Evolutionary conservation across 2,329 filamentous ascomycete species (phyloP).

Genomic region (Fusarium metavorans): DNA sequence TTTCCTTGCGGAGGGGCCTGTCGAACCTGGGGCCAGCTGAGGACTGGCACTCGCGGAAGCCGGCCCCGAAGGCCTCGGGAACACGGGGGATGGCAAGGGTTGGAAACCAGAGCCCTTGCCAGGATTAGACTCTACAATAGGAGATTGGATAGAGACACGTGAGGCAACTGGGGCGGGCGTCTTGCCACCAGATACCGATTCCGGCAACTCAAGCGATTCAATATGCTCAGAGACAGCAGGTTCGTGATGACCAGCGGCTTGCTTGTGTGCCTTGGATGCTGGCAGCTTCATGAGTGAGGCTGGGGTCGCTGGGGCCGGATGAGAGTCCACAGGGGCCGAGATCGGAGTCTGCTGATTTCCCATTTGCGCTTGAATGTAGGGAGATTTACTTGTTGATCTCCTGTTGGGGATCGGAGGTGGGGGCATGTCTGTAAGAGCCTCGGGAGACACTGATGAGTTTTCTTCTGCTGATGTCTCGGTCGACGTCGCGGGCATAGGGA

Average conservation of each 20-base stretch:
- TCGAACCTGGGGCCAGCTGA: constrained; percentile 66
- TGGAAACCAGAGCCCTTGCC: constrained; percentile 66
- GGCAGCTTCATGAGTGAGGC: constrained; percentile 87
- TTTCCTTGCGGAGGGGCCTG: constrained; percentile 60
- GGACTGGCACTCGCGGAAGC: constrained; percentile 75
- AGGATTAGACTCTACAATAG: constrained; percentile 52
- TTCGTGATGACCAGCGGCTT: constrained; percentile 55
- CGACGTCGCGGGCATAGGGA: constrained; percentile 53
- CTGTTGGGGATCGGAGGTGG: constrained; percentile 76
- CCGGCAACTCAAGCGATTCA: constrained; percentile 76
- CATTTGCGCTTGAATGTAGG: constrained; percentile 71
- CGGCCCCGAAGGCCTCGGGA: constrained; percentile 54
- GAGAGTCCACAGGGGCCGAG: constrained; percentile 37
- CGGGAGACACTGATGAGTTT: constrained; percentile 74
- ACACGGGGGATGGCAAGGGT: constrained; percentile 62
- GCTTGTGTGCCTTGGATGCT: constrained; percentile 64
- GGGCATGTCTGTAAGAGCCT: constrained; percentile 74
- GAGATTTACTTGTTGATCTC: constrained; percentile 74
- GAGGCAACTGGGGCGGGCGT: constrained; percentile 53
- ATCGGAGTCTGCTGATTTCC: constrained; percentile 43
- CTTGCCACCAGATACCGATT: constrained; percentile 64
- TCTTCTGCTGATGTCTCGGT: constrained; percentile 70
- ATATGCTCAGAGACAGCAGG: constrained; percentile 64
- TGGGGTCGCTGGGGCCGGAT: constrained; percentile 69
- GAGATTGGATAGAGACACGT: constrained; percentile 54